Evolutionary conservation across 805 yeast genomes (phyloP), one percentile per base, ranked within the genome.

Genomic region (Candida tammaniensis): DNA sequence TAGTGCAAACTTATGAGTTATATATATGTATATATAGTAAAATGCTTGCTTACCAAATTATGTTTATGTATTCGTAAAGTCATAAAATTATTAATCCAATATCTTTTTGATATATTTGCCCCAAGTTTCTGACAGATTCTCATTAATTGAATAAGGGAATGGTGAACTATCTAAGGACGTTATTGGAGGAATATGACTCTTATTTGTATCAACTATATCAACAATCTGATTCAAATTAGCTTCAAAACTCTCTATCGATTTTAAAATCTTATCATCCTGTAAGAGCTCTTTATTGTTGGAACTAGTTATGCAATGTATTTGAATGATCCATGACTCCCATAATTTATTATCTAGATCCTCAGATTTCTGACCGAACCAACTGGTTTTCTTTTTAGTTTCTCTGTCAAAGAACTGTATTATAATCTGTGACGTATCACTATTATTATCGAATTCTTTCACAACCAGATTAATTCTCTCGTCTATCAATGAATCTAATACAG

Each of bases 241-340:
- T 37, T 66, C 68, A 41, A 68, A 68, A 33, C 68, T 62, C 11
- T 47, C 46, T 7, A 59, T 47, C 1, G 76, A 50, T 51, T 69
- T 31, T n/a, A 18, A 2, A 5, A 40, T 31, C 17, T 39, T 39
- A 43, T 36, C 48, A 18, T 35, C 40, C 21, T 33, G 29, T 28
- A 27, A 36, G 9, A 15, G 14, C 17, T 30, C 10, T 15, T 29
- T 30, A 13, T 16, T 20, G 14, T 9, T 12, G 18, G 17, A 17
- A n/a, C 27, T 5, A 3, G 38, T 38, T n/a, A 38, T 26, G 6
- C 78, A 60, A 18, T 63, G 65, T 7, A 82, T 60, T 22, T 68
- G 69, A 28, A 85, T 54, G 4, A 63, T 54, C 94, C 95, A 85
- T 15, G 70, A 64, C 51, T 85, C 94, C 88, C 93, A 85, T 44